Percentiles rank a stretch among this genome's conserved stretches.
These are phyloP conservation scores for Sherardia arvensis DNA, from an alignment of 257 asterid genomes.

Conservation along the genomic window DNA sequence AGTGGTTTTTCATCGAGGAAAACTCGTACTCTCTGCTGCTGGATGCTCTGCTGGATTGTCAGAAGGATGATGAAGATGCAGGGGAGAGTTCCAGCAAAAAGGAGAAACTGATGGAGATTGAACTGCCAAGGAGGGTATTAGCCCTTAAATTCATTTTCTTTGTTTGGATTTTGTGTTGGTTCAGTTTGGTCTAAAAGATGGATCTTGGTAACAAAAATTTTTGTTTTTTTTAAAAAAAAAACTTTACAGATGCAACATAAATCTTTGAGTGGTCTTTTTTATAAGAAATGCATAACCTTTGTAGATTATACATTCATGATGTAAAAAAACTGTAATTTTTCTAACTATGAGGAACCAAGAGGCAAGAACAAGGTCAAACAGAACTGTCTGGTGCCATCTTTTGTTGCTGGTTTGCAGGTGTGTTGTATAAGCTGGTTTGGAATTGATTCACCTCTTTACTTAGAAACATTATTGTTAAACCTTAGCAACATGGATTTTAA, in stretches of 20 bases:
- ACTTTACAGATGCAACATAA: not conserved
- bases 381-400: slow-evolving; percentile 72
- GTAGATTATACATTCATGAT: not conserved
- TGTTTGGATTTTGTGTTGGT: not conserved
- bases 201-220: not conserved
- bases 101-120: slow-evolving; percentile 4
- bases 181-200: not conserved
- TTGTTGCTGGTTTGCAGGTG: slow-evolving; percentile 99
- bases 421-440: slow-evolving; percentile 7
- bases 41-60: slow-evolving; percentile 25
- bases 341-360: no score
- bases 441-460: not conserved
- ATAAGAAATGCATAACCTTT: no score
- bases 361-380: no score
- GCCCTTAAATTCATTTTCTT: not conserved
- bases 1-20: slow-evolving; percentile 30
- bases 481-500: not conserved
- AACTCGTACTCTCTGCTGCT: slow-evolving; percentile 17
- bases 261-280: not conserved
- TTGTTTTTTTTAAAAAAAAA: not conserved
- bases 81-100: not conserved
- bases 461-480: not conserved
- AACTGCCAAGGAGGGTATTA: slow-evolving; percentile 8
- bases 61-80: not conserved
- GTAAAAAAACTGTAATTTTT: not conserved